Conservation (phyloP, 2,329 filamentous ascomycete species). For the Periconia sp. region DNA sequence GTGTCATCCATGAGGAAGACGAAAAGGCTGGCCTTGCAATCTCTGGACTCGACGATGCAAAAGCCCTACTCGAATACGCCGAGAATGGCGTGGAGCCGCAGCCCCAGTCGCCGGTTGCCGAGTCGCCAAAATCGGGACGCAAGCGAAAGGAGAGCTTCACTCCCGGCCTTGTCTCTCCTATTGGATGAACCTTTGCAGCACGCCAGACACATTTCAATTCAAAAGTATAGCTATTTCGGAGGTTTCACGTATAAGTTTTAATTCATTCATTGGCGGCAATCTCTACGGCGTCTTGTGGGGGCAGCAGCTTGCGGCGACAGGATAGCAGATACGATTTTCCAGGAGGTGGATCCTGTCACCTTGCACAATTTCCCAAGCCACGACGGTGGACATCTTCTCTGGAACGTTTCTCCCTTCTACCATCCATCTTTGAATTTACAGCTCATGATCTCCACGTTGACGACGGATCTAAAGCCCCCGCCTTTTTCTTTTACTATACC, state of each 20-base stretch:
- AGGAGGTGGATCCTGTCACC: no score
- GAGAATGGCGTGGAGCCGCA: conserved; percentile 22
- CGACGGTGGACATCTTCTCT: no score
- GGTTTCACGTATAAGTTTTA: conserved; percentile 12
- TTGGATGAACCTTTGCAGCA: conserved; percentile 4
- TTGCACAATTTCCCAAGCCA: no score
- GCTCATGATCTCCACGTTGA: no score
- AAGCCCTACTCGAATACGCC: conserved; percentile 41
- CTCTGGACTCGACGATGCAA: conserved; percentile 43
- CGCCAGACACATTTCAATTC: background rate
- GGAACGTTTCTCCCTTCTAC: no score
- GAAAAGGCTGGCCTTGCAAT: conserved; percentile 46
- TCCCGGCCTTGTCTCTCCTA: conserved; percentile 11
- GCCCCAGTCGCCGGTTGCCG: conserved; percentile 8
- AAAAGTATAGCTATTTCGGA: conserved; percentile 7
- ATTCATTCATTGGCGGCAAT: conserved; percentile 6
- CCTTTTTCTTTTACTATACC: no score
- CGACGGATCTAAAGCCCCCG: no score
- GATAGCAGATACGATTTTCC: no score
- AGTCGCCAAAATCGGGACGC: conserved; percentile 6
- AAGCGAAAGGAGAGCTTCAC: conserved; percentile 20
- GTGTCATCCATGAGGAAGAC: conserved; percentile 46
- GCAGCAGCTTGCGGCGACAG: no score
- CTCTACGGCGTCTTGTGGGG: no score
- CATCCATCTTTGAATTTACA: no score